Evolutionary conservation across 805 yeast species (phyloP), one percentile per base, ranked within the genome.

Genomic region (Danielia reshetovae): DNA sequence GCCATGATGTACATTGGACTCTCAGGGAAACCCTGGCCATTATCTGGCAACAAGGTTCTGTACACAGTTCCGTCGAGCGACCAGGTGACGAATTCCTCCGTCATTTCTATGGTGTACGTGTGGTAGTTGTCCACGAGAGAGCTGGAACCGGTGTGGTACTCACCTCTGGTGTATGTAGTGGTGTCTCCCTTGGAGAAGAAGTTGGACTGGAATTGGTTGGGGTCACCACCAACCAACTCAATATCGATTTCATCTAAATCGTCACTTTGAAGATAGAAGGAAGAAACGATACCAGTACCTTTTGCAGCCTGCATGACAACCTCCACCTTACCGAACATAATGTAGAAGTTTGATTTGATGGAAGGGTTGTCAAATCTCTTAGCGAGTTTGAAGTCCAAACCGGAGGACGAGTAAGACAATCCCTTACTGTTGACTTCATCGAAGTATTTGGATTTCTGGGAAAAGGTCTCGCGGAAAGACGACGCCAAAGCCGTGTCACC

Each of bases 191-290:
- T 83, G 24, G 87, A 76, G 65, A 86, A 88, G 58, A 60, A 89
- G 55, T 84, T 84, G 17, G 88, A 70, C 61, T 85, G 94, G 48
- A 83, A 77, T 54, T 85, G 81, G 27, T 75, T 69, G 17, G 68
- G 67, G 54, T 88, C 95, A 30, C 85, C 79, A 13, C 96, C 96
- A 29, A 84, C 68, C 80, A 93, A 83, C 59, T 89, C 96, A 31
- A 84, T 53, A 61, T 89, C 97, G 30, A 89, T 78, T 61, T 89
- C 97, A 60, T 89, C 97, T 44, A 81, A 66, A 51, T 83, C 95
- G 56, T 89, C 96, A 28, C 74, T 65, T 54, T 86, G 94, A 35
- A 88, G 68, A 45, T 81, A 85, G 46, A 88, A 77, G 2, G 93
- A 80, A 0, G 96, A 82, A 10, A 87, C 77, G 26, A 89, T 71